A percentile compares a stretch with the other conserved stretches of the same genome.
phyloP scores from a whole-genome alignment of 1,284 basidiomycete species.

The Earliella scabrosa region DNA sequence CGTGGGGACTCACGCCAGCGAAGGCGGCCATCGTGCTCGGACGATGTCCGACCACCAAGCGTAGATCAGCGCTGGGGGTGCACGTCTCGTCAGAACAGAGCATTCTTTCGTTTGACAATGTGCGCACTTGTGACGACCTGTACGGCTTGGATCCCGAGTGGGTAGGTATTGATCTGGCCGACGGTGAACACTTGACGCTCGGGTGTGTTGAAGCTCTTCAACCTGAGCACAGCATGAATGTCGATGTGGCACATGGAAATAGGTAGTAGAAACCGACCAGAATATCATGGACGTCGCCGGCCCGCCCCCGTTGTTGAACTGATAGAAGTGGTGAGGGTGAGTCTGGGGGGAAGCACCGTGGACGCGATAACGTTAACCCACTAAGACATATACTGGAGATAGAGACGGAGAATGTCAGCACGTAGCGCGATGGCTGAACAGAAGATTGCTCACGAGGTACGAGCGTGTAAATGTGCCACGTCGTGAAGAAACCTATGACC shows the following conservation, averaged over 20 bases:
- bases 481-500: constrained; percentile 43
- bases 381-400: constrained; percentile 36
- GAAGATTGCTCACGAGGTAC: constrained; percentile 38
- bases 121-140: constrained; percentile 41
- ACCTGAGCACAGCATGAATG: no score
- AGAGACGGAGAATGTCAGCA: not conserved
- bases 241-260: no score
- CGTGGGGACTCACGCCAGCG: constrained; percentile 41
- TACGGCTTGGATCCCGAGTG: constrained; percentile 45
- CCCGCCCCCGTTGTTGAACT: constrained; percentile 47
- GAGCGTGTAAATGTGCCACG: constrained; percentile 45
- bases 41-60: constrained; percentile 59
- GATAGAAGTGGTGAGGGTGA: not conserved
- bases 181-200: constrained; percentile 44
- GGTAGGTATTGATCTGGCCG: constrained; percentile 49
- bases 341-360: not conserved
- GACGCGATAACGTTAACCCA: constrained; percentile 3
- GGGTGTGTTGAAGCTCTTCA: constrained; percentile 46
- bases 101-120: not conserved
- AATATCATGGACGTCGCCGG: constrained; percentile 46
- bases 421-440: not conserved
- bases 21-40: constrained; percentile 64
- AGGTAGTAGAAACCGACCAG: constrained; percentile 36
- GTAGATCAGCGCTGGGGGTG: constrained; percentile 44
- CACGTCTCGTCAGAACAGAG: no score